Base-by-base conservation (phyloP, 371 early-diverging fungal species). In the Mucor irregularis region DNA sequence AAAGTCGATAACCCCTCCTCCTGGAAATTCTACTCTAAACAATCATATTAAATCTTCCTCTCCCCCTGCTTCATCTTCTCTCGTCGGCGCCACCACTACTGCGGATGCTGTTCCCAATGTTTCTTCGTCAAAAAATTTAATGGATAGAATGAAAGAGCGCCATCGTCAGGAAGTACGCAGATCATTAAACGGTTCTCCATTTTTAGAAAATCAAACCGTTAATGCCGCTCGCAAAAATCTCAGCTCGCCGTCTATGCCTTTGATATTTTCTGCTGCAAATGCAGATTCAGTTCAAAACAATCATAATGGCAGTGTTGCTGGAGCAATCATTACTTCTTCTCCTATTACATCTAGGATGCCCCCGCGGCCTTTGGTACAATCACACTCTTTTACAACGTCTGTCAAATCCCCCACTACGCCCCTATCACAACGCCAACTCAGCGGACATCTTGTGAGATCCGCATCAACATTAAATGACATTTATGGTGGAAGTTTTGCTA, bases 71-170 rank as follows among this genome's bases (percentile, higher is more conserved):
- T 49, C n/a, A n/a, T n/a, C 31, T 22, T 34, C 42, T 7, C 34
- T n/a, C 13, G 22, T 26, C 44, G 22, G n/a, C 21, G 17, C 33
- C 13, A 26, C 13, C 19, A 14, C 46, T 21, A 28, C n/a, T n/a
- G n/a, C n/a, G n/a, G n/a, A n/a, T n/a, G n/a, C n/a, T n/a, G 13
- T 28, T 38, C 13, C 17, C 19, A 24, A 24, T 14, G 13, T 21
- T 24, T 17, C 29, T 44, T 7, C 39, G 22, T 53, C 45, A 43
- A 61, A 19, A 38, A 42, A 30, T 16, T 21, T 66, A 3, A 56
- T 67, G 56, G 53, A 44, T 38, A 44, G 67, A 44, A 62, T 67
- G 67, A 67, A 62, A 31, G 67, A 67, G 48, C 58, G 67, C n/a
- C 67, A 67, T 56, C 58, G 67, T 14, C 49, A 50, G 29, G 67